phyloP scores from a whole-genome alignment of 306 rosid genomes.

The Delonix regia region DNA sequence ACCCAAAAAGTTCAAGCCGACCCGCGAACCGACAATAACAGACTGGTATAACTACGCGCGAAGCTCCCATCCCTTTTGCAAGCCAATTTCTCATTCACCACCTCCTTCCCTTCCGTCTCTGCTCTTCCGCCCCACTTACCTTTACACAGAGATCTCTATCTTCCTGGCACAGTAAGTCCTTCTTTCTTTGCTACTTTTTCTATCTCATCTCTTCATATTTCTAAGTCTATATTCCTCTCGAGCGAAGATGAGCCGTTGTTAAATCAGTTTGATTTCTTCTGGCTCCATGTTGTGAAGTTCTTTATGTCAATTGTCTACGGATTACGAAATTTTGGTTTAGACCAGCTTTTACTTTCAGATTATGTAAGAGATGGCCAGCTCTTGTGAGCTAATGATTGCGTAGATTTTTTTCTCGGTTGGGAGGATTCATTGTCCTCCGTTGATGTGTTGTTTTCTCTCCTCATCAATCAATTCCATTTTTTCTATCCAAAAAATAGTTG shows the following conservation, averaged over 20 bases:
- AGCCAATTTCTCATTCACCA: background rate
- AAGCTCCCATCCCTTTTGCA: background rate
- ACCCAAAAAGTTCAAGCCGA: background rate
- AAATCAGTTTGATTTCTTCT: background rate
- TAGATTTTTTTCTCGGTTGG: background rate
- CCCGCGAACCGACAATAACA: background rate
- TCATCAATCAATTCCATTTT: too few relatives aligned
- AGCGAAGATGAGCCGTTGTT: background rate
- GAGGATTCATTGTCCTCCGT: background rate
- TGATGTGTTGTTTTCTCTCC: too few relatives aligned
- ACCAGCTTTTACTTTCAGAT: background rate
- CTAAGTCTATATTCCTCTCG: too few relatives aligned
- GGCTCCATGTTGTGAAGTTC: background rate
- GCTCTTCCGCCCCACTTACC: background rate
- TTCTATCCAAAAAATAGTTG: too few relatives aligned
- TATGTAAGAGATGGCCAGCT: background rate
- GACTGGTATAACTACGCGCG: background rate
- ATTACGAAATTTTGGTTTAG: background rate
- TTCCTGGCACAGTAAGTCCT: background rate
- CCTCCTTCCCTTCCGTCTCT: background rate
- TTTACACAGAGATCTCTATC: background rate
- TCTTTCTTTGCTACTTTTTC: background rate
- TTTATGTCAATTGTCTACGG: background rate
- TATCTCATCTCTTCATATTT: too few relatives aligned
- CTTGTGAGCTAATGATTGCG: background rate